Evolutionary conservation across 768 basidiomycete species (phyloP).

Genomic region (Tricholoma hemisulphureum): DNA sequence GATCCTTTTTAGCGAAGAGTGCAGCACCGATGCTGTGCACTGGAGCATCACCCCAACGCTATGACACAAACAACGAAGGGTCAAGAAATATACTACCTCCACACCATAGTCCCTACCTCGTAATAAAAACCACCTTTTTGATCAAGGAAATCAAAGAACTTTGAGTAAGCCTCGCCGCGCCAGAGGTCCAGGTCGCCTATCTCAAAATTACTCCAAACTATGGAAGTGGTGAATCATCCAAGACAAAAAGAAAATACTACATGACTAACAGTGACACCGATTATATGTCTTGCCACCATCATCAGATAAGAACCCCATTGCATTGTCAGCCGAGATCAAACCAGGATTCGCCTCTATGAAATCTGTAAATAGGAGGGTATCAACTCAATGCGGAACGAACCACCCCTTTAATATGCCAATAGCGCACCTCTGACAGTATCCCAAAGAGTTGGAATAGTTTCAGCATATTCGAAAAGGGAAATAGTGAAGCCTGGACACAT

Average conservation of each 20-base stretch:
- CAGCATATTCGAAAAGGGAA: constrained; percentile 77
- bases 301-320: constrained; percentile 79
- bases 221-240: constrained; percentile 4
- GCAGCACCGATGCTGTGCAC: constrained; percentile 90
- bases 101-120: constrained; percentile 49
- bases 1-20: constrained; percentile 82
- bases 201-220: constrained; percentile 95
- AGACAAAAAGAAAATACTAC: constrained; percentile 7
- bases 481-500: constrained; percentile 69
- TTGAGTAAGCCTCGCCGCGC: constrained; percentile 76
- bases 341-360: constrained; percentile 66
- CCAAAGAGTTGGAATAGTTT: constrained; percentile 89
- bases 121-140: constrained; percentile 85
- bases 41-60: constrained; percentile 94
- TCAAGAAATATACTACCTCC: background rate
- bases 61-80: constrained; percentile 5
- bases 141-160: constrained; percentile 84
- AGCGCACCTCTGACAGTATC: constrained; percentile 60
- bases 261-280: constrained; percentile 63
- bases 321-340: constrained; percentile 64
- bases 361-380: constrained; percentile 41
- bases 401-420: background rate
- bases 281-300: constrained; percentile 74
- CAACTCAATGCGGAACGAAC: background rate
- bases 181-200: constrained; percentile 84